A percentile compares a stretch with the other conserved stretches of the same genome.
phyloP scores from a whole-genome alignment of 2,329 filamentous ascomycete species.

The Pestalotiopsis sp. region DNA sequence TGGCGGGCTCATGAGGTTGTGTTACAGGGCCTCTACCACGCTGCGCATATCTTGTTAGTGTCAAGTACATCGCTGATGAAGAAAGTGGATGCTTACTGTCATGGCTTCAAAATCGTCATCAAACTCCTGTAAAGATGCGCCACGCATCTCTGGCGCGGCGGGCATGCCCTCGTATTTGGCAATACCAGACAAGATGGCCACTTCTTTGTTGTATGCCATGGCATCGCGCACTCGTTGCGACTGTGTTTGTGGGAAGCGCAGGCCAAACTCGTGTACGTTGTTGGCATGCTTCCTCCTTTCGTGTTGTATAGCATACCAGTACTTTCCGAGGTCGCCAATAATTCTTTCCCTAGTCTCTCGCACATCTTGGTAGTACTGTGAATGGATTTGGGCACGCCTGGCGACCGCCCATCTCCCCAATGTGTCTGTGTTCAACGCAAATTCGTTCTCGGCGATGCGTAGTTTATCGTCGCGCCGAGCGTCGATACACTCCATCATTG shows the following conservation, averaged over 20 bases:
- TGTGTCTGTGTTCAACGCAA: slow-evolving; percentile 73
- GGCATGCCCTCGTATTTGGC: slow-evolving; percentile 97
- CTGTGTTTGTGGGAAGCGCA: slow-evolving; percentile 77
- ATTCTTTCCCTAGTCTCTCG: slow-evolving; percentile 81
- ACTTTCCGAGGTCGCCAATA: slow-evolving; percentile 79
- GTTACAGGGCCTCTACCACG: slow-evolving; percentile 37
- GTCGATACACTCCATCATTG: slow-evolving; percentile 86
- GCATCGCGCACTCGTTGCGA: slow-evolving; percentile 82
- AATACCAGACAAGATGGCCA: slow-evolving; percentile 85
- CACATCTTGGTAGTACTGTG: slow-evolving; percentile 86
- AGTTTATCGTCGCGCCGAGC: slow-evolving; percentile 81
- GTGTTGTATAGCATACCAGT: slow-evolving; percentile 92
- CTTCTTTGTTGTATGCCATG: slow-evolving; percentile 91
- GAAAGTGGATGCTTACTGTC: slow-evolving; percentile 58
- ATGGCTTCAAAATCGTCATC: slow-evolving; percentile 90
- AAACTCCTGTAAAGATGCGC: slow-evolving; percentile 72
- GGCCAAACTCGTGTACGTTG: slow-evolving; percentile 78
- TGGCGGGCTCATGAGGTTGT: slow-evolving; percentile 32
- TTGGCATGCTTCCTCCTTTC: slow-evolving; percentile 80
- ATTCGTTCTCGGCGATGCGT: slow-evolving; percentile 72
- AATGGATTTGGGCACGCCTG: slow-evolving; percentile 82
- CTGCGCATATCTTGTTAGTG: slow-evolving; percentile 20
- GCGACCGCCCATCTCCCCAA: slow-evolving; percentile 77
- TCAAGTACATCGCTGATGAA: background rate
- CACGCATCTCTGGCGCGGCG: slow-evolving; percentile 82